Percentiles rank a stretch among this genome's conserved stretches.
Evolutionary conservation across 345 rosid species (phyloP).

Genomic region (Noccaea bulbosa): DNA sequence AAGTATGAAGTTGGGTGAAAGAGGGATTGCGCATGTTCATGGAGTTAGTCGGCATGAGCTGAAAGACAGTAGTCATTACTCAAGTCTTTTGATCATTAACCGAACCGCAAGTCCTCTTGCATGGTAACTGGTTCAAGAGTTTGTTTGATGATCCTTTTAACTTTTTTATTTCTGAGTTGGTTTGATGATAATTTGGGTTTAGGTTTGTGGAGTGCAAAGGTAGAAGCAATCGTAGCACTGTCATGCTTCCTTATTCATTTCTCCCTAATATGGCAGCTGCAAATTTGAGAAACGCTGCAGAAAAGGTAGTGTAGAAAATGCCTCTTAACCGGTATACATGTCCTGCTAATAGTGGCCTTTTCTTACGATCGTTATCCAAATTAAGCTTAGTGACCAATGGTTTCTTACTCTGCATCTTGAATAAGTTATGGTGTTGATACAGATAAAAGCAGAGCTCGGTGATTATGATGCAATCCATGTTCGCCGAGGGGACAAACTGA

Average conservation of each 20-base stretch:
- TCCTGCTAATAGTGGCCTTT: too few species aligned
- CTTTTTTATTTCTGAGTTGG: not conserved
- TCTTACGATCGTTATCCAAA: not conserved
- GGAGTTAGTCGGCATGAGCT: slow-evolving; percentile 66
- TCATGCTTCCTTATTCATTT: slow-evolving; percentile 79
- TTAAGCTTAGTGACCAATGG: not conserved
- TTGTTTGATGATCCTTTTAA: not conserved
- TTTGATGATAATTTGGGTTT: slow-evolving; percentile 30
- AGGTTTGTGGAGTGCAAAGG: slow-evolving; percentile 99
- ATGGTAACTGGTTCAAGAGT: slow-evolving; percentile 53
- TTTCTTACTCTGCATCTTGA: slow-evolving; percentile 14
- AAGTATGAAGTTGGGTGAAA: slow-evolving; percentile 87
- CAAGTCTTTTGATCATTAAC: slow-evolving; percentile 83
- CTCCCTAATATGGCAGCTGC: slow-evolving; percentile 85
- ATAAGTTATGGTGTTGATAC: slow-evolving; percentile 28
- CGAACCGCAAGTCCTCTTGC: slow-evolving; percentile 94
- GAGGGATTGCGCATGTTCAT: slow-evolving; percentile 85
- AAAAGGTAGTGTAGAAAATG: slow-evolving; percentile 52
- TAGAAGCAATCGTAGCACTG: slow-evolving; percentile 75
- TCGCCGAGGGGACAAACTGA: slow-evolving; percentile 92
- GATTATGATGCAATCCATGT: slow-evolving; percentile 96
- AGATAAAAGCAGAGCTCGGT: slow-evolving; percentile 77
- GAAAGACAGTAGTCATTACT: slow-evolving; percentile 58
- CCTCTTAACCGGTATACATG: slow-evolving; percentile 18
- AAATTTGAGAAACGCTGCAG: slow-evolving; percentile 67